Conservation (phyloP, 2,329 filamentous ascomycete genomes). For the Coniosporium tulheliwenetii region DNA sequence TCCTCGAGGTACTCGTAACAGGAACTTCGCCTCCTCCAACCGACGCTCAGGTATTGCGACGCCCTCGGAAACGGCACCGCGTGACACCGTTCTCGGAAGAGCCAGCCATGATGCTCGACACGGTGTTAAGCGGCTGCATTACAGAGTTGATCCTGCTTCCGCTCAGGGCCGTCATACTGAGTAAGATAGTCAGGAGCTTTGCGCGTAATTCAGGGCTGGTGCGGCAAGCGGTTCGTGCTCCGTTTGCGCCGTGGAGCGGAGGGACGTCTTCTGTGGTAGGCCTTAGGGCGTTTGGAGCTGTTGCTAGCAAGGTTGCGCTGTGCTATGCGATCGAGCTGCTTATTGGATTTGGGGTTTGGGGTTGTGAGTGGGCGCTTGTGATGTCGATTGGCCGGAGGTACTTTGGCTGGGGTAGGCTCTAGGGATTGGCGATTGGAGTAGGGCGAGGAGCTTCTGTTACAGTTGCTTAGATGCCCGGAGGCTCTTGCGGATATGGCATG, state of each 20-base stretch:
- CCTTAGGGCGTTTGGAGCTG: neutral
- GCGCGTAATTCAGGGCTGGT: neutral
- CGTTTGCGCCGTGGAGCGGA: neutral
- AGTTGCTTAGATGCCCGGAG: too few relatives aligned
- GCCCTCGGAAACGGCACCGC: neutral
- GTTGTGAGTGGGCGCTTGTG: neutral
- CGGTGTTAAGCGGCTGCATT: neutral
- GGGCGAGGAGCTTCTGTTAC: too few relatives aligned
- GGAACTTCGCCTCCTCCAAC: too few relatives aligned
- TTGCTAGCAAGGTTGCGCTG: neutral
- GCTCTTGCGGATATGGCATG: too few relatives aligned
- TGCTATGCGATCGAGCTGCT: neutral
- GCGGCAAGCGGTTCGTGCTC: neutral
- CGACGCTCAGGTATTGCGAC: too few relatives aligned
- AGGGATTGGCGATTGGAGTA: neutral
- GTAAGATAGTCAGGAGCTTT: neutral
- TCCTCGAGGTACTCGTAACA: too few relatives aligned
- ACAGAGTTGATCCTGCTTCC: neutral
- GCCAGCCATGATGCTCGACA: neutral
- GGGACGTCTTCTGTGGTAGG: neutral
- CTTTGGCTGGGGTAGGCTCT: neutral
- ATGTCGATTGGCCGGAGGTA: neutral
- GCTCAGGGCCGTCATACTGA: neutral
- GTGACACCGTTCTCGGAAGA: neutral
- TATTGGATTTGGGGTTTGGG: neutral